phyloP scores from a whole-genome alignment of 345 rosid genomes.

The Arabis alpina region DNA sequence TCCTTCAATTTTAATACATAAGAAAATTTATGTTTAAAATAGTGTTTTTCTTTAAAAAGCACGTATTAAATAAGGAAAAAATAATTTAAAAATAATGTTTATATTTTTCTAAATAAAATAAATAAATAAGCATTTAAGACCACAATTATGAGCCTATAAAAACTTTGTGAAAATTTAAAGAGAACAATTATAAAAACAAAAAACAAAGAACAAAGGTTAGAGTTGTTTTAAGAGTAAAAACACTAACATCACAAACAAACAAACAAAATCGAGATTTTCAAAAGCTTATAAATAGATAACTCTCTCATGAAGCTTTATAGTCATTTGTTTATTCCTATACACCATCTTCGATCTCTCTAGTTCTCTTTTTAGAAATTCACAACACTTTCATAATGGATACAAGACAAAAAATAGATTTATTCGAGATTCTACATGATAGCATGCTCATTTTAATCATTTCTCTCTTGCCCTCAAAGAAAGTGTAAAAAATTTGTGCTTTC shows the following conservation, averaged over 20 bases:
- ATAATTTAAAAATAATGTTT: neutral
- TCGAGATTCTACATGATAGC: conserved; percentile 3
- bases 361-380: neutral
- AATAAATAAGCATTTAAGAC: neutral
- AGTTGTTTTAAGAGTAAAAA: neutral
- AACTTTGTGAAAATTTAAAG: neutral
- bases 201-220: neutral
- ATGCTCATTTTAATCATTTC: conserved; percentile 19
- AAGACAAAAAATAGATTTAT: neutral
- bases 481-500: conserved; percentile 21
- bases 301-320: neutral
- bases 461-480: conserved; percentile 19
- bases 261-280: neutral
- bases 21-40: no score
- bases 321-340: neutral
- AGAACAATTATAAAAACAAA: neutral
- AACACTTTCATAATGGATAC: conserved; percentile 15
- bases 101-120: neutral
- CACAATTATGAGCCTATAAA: neutral
- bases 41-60: no score
- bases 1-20: no score
- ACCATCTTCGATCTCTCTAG: neutral
- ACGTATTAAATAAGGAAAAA: neutral
- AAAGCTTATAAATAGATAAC: conserved; percentile 19
- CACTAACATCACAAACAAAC: conserved; percentile 9